Percentiles rank a stretch among this genome's conserved stretches.
phyloP scores from a whole-genome alignment of 2,329 filamentous ascomycete species.

The Amylocarpus encephaloides region DNA sequence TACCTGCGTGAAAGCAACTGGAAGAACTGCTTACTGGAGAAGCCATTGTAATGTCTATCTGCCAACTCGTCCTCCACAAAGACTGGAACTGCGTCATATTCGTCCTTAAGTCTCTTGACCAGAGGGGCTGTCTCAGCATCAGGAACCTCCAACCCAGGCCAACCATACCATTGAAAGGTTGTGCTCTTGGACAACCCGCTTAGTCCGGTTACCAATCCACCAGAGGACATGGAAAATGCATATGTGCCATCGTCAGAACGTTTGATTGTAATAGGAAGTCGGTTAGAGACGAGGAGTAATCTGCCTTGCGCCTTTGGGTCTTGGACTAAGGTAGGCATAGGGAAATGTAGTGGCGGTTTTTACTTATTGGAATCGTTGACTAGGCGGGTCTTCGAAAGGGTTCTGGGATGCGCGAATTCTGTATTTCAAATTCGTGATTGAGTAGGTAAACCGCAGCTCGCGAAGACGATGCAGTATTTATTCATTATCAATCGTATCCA shows the following conservation, averaged over 20 bases:
- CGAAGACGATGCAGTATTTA: too few relatives aligned
- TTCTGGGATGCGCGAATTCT: too few relatives aligned
- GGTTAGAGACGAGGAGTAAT: conserved; percentile 86
- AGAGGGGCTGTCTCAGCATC: conserved; percentile 72
- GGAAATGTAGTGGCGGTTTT: neutral
- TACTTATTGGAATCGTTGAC: too few relatives aligned
- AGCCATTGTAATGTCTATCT: conserved; percentile 95
- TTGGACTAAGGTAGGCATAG: conserved; percentile 25
- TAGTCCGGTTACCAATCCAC: conserved; percentile 87
- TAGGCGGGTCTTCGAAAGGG: too few relatives aligned
- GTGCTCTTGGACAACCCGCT: conserved; percentile 88
- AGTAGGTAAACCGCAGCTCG: too few relatives aligned
- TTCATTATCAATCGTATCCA: too few relatives aligned
- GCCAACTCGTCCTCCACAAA: conserved; percentile 92
- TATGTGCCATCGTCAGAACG: conserved; percentile 86
- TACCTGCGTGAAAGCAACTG: neutral
- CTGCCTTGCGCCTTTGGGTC: conserved; percentile 30
- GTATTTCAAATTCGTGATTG: too few relatives aligned
- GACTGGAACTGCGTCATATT: conserved; percentile 84
- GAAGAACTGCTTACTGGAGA: conserved; percentile 65
- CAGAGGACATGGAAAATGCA: conserved; percentile 92
- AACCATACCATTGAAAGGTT: conserved; percentile 97
- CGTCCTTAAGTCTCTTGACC: conserved; percentile 71
- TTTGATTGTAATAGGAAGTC: conserved; percentile 94
- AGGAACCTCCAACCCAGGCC: conserved; percentile 89